These are phyloP conservation scores for Nicotiana tabacum DNA, from an alignment of 257 asterid genomes.

Conservation along the genomic window DNA sequence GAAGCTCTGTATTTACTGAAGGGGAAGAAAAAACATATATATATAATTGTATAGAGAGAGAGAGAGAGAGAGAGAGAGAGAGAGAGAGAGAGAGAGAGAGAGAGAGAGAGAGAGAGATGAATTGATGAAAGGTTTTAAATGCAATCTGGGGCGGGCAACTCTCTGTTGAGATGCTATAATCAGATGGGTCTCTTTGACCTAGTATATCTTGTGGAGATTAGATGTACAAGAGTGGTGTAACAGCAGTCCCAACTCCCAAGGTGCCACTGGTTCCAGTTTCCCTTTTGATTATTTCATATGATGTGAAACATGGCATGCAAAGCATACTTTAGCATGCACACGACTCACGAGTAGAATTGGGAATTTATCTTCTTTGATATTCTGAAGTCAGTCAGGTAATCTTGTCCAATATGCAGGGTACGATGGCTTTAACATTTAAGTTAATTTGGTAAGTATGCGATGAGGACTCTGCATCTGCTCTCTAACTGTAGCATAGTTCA, in stretches of 20 bases:
- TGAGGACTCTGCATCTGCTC: constrained; percentile 4
- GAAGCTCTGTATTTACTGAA: too few relatives aligned
- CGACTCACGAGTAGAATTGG: not conserved
- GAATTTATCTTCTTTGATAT: not conserved
- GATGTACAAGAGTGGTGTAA: not conserved
- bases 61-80: too few relatives aligned
- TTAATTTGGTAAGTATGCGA: not conserved
- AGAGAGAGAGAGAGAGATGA: not conserved
- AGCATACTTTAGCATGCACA: not conserved
- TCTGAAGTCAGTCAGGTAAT: not conserved
- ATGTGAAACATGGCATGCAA: not conserved
- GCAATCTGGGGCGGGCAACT: not conserved
- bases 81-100: too few relatives aligned
- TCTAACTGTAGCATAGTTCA: not conserved
- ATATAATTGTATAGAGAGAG: too few relatives aligned
- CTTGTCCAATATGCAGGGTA: not conserved
- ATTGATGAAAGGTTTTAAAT: not conserved
- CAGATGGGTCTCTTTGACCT: not conserved
- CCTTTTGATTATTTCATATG: not conserved
- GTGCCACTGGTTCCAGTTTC: not conserved
- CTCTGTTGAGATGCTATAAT: not conserved
- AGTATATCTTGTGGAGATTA: not conserved
- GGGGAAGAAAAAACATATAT: too few relatives aligned
- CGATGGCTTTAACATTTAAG: not conserved
- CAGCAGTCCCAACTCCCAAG: not conserved